Conservation (phyloP, 2,329 filamentous ascomycete genomes). For the Xylaria sp. region DNA sequence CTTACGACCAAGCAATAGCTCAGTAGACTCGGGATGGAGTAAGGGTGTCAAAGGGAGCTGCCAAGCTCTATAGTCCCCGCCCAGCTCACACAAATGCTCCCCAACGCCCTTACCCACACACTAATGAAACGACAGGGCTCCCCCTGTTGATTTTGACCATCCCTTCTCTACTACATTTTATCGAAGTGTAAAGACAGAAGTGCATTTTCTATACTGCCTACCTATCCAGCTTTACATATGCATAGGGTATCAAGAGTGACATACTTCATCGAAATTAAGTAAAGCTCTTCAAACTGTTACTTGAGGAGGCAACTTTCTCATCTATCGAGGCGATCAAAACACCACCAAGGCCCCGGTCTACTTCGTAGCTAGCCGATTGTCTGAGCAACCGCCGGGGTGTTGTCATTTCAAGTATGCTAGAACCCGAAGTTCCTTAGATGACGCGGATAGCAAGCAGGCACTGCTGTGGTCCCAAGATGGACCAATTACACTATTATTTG, state of each 20-base stretch:
- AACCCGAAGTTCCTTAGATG: not conserved
- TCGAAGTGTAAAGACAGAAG: slow-evolving; percentile 1
- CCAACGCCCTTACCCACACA: slow-evolving; percentile 28
- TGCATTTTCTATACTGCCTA: not conserved
- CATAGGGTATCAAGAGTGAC: not conserved
- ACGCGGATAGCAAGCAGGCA: not conserved
- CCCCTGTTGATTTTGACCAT: slow-evolving; percentile 7
- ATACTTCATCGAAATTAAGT: not conserved
- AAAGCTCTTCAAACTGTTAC: not conserved
- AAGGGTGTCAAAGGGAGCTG: slow-evolving; percentile 3
- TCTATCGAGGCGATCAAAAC: not conserved
- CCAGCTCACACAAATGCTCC: slow-evolving; percentile 20
- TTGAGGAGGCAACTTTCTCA: not conserved
- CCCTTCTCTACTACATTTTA: not conserved
- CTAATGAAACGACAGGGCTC: slow-evolving; percentile 32
- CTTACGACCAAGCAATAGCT: not conserved
- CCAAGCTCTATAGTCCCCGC: slow-evolving; percentile 22
- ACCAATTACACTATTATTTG: not conserved
- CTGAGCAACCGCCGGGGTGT: slow-evolving; percentile 8
- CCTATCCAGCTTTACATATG: slow-evolving; percentile 1
- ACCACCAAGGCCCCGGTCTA: not conserved
- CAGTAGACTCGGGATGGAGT: not conserved
- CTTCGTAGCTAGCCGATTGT: not conserved
- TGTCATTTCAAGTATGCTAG: not conserved
- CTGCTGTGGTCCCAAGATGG: not conserved